phyloP scores from a whole-genome alignment of 2,329 filamentous ascomycete genomes.

The Trichoderma brevicompactum region DNA sequence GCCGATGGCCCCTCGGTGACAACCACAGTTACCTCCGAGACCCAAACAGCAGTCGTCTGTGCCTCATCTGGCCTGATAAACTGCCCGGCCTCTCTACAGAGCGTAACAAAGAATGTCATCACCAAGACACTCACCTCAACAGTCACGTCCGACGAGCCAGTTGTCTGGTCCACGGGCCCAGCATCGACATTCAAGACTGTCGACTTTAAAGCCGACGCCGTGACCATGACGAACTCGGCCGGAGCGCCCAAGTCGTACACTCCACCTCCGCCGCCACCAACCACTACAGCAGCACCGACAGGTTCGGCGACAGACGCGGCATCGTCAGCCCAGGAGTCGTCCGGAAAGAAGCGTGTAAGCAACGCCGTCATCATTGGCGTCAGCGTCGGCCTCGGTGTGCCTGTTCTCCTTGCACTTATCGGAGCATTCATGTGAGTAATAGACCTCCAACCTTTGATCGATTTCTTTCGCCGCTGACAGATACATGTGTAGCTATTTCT shows the following conservation, averaged over 20 bases:
- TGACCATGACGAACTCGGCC: constrained; percentile 33
- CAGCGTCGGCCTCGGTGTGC: constrained; percentile 51
- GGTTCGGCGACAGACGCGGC: background rate
- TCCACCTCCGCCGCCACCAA: constrained; percentile 36
- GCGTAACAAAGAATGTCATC: constrained; percentile 45
- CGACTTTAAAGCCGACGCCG: constrained; percentile 49
- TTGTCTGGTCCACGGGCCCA: constrained; percentile 32
- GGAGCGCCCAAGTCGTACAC: constrained; percentile 52
- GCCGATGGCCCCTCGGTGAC: constrained; percentile 44
- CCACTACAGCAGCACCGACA: background rate
- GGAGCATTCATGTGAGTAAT: constrained; percentile 41
- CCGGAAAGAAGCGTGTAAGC: constrained; percentile 40
- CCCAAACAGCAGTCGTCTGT: constrained; percentile 53
- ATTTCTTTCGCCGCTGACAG: background rate
- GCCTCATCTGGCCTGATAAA: constrained; percentile 47
- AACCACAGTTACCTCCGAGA: constrained; percentile 47
- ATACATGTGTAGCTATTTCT: background rate
- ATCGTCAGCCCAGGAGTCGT: background rate
- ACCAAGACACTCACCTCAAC: constrained; percentile 48
- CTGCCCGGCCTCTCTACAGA: constrained; percentile 57
- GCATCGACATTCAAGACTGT: constrained; percentile 42
- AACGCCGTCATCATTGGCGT: constrained; percentile 55
- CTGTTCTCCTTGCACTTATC: constrained; percentile 42
- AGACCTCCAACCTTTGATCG: background rate
- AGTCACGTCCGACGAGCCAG: constrained; percentile 44